Evolutionary conservation across 495 filamentous ascomycete genomes (phyloP), one percentile per base, ranked within the genome.

Genomic region (Podospora fimiseda): DNA sequence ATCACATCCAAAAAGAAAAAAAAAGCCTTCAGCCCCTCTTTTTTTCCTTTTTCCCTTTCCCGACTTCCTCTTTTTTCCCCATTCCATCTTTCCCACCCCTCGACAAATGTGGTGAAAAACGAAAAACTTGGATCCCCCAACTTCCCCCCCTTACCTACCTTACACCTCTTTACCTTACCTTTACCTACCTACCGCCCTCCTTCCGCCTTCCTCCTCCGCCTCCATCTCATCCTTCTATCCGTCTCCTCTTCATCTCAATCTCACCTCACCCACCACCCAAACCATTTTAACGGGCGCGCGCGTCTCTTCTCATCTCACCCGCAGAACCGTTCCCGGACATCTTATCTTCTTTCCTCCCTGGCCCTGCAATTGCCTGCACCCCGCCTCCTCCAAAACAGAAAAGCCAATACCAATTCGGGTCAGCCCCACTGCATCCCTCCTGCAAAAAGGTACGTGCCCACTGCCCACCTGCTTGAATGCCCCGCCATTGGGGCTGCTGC

Each of bases 371-470:
- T 23, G 18, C n/a, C 49, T 44, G 16, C 24, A 33, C 39, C 21
- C 33, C 51, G 43, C 36, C 46, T 48, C 23, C 36, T 52, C 44
- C 53, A 47, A 55, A 44, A 52, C 16, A 52, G 45, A 45, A n/a
- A 45, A 36, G 37, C 49, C 46, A 47, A 43, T 55, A 54, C 42
- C 63, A 53, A 62, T 67, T 63, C 58, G 60, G 57, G 57, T 52
- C 59, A 54, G 48, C 36, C 30, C 53, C 53, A 52, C 60, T 42
- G 45, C 53, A 50, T 53, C 21, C 53, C 53, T 53, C 21, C 59
- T 57, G 55, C 53, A 47, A 62, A 62, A 51, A 64, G 58, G 64
- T 64, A 67, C 55, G 63, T 64, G 61, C 61, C 65, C 58, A 52
- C 50, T 54, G 55, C 55, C 47, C 47, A 42, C 45, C 56, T 45